Conservation (phyloP, 2,329 filamentous ascomycete genomes). For the Arthrobotrys sphaeroides region DNA sequence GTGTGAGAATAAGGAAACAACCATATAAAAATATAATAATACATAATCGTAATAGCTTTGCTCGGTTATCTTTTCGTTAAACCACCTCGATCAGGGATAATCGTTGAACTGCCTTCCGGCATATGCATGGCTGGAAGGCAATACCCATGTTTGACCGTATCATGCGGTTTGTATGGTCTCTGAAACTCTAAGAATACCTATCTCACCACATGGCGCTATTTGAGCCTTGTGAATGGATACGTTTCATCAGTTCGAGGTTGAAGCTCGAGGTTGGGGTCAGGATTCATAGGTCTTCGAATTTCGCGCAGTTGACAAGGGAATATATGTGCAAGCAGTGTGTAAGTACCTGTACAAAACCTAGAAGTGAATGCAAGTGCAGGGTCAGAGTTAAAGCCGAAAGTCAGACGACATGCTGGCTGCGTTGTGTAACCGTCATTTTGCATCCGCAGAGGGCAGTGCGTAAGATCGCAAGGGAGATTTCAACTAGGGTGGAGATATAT, state of each 20-base stretch:
- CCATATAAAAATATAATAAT: not conserved
- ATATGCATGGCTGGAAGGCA: not conserved
- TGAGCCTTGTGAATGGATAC: not conserved
- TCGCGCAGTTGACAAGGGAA: not conserved
- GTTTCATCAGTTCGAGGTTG: not conserved
- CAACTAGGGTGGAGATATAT: too few relatives aligned
- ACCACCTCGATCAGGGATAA: not conserved
- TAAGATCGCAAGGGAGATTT: not conserved
- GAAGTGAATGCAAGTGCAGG: too few relatives aligned
- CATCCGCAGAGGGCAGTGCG: not conserved
- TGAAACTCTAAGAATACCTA: not conserved
- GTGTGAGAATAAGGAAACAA: not conserved
- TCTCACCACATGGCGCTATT: not conserved
- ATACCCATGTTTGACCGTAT: too few relatives aligned
- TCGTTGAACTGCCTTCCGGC: too few relatives aligned
- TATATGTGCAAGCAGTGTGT: not conserved
- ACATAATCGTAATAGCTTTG: not conserved
- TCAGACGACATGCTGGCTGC: not conserved
- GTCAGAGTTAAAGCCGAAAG: not conserved
- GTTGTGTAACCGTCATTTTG: not conserved
- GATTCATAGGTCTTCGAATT: not conserved
- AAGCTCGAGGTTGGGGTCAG: not conserved
- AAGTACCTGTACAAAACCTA: too few relatives aligned
- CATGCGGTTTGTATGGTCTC: too few relatives aligned
- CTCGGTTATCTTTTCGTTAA: not conserved